Evolutionary conservation across 2,329 filamentous ascomycete genomes (phyloP).

Genomic region (Fusarium sp.): DNA sequence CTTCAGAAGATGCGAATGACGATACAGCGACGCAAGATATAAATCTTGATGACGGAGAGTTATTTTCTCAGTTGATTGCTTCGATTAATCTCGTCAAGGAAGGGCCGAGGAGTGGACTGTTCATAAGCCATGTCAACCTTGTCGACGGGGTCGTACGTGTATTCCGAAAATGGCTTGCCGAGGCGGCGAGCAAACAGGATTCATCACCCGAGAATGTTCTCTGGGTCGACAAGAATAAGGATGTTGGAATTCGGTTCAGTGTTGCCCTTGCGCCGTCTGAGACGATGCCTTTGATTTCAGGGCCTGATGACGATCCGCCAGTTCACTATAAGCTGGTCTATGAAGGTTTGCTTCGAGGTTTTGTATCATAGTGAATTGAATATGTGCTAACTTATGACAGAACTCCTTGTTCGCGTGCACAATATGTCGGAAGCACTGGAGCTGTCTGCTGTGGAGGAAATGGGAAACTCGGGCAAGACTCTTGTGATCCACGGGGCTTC

Average conservation of each 20-base stretch:
- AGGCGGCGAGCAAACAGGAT: slow-evolving; percentile 46
- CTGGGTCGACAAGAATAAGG: slow-evolving; percentile 73
- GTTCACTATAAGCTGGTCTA: slow-evolving; percentile 78
- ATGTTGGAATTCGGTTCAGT: slow-evolving; percentile 75
- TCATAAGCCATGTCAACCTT: slow-evolving; percentile 73
- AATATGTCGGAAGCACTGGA: slow-evolving; percentile 74
- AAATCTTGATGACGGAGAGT: slow-evolving; percentile 74
- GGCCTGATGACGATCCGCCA: slow-evolving; percentile 70
- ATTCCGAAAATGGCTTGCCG: slow-evolving; percentile 77
- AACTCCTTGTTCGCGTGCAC: slow-evolving; percentile 73
- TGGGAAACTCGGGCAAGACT: slow-evolving; percentile 71
- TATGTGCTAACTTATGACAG: slow-evolving; percentile 54
- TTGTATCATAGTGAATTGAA: rapidly evolving
- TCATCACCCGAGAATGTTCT: slow-evolving; percentile 58
- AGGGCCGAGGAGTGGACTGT: slow-evolving; percentile 69
- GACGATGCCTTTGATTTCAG: slow-evolving; percentile 65
- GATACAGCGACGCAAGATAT: slow-evolving; percentile 68
- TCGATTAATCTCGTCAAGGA: slow-evolving; percentile 75
- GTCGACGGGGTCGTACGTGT: slow-evolving; percentile 76
- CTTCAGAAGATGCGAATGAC: slow-evolving; percentile 41
- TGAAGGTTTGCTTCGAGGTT: slow-evolving; percentile 65
- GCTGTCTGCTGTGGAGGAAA: slow-evolving; percentile 69
- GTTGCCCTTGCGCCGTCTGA: slow-evolving; percentile 57
- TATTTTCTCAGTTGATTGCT: slow-evolving; percentile 79
- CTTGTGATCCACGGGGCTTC: slow-evolving; percentile 68